Evolutionary conservation across 495 filamentous ascomycete genomes (phyloP).

Genomic region (Sabuloglossum arenarium): DNA sequence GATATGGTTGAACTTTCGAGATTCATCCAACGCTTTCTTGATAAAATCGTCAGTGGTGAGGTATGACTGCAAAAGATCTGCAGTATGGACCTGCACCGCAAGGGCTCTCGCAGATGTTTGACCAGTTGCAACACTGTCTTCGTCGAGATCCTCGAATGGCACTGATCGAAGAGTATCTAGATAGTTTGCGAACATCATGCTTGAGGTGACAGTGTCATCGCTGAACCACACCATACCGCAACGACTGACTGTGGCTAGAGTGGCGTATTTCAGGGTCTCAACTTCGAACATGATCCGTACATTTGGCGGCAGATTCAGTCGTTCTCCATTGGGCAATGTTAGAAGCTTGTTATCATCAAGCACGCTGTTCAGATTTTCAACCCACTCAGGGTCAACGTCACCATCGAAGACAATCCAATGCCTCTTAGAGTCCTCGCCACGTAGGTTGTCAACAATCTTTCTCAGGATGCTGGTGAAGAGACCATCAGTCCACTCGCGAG

Average conservation of each 20-base stretch:
- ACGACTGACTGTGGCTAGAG: constrained; percentile 88
- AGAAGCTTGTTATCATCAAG: constrained; percentile 96
- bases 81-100: constrained; percentile 52
- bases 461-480: constrained; percentile 93
- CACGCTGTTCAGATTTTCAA: constrained; percentile 98
- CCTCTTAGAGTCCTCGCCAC: constrained; percentile 85
- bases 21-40: constrained; percentile 48
- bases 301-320: constrained; percentile 79
- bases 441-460: constrained; percentile 96
- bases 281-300: constrained; percentile 99
- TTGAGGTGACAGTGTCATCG: constrained; percentile 79
- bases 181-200: constrained; percentile 86
- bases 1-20: constrained; percentile 70
- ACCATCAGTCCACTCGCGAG: constrained; percentile 95
- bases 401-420: constrained; percentile 99
- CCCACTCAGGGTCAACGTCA: constrained; percentile 97
- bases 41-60: constrained; percentile 63
- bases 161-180: constrained; percentile 60
- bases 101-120: constrained; percentile 57
- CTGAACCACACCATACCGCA: constrained; percentile 99
- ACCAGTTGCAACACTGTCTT: constrained; percentile 66
- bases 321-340: constrained; percentile 92
- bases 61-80: constrained; percentile 52
- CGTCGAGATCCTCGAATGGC: constrained; percentile 83
- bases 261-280: constrained; percentile 94